A percentile compares a stretch with the other conserved stretches of the same genome.
Conservation (phyloP, 2,329 filamentous ascomycete species). For the Claviceps capensis region DNA sequence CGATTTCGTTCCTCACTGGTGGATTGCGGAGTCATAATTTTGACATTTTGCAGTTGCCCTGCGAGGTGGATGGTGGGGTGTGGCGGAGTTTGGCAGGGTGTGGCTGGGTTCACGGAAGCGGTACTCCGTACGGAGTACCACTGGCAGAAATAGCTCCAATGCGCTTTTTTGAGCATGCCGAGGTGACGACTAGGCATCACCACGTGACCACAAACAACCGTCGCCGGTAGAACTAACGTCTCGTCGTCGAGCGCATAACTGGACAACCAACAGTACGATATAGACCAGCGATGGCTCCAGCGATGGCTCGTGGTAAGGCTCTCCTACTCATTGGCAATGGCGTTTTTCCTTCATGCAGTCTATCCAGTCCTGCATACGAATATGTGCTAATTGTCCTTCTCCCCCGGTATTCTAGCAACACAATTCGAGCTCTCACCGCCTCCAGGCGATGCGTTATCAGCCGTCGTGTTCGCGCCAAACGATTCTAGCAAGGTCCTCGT, state of each 20-base stretch:
- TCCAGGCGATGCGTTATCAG: constrained; percentile 76
- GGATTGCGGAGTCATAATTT: constrained; percentile 16
- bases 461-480: constrained; percentile 70
- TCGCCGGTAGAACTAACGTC: constrained; percentile 1
- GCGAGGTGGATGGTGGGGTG: constrained; percentile 11
- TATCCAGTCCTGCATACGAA: not conserved
- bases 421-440: constrained; percentile 76
- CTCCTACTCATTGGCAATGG: not conserved
- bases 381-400: not conserved
- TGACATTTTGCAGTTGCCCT: constrained; percentile 24
- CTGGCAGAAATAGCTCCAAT: constrained; percentile 17
- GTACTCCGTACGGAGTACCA: constrained; percentile 10
- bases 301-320: constrained; percentile 29
- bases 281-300: constrained; percentile 25
- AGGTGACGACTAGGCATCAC: constrained; percentile 9
- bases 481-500: constrained; percentile 69
- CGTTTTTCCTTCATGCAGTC: not conserved
- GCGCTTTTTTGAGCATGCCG: not conserved
- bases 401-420: constrained; percentile 30
- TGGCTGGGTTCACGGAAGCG: constrained; percentile 17
- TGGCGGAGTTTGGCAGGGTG: constrained; percentile 29
- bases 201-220: constrained; percentile 27
- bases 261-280: not conserved
- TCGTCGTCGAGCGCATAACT: not conserved
- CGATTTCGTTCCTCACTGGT: not conserved